These are phyloP conservation scores for Aspergillus sergii DNA, from an alignment of 2,329 filamentous ascomycete genomes.

Conservation along the genomic window DNA sequence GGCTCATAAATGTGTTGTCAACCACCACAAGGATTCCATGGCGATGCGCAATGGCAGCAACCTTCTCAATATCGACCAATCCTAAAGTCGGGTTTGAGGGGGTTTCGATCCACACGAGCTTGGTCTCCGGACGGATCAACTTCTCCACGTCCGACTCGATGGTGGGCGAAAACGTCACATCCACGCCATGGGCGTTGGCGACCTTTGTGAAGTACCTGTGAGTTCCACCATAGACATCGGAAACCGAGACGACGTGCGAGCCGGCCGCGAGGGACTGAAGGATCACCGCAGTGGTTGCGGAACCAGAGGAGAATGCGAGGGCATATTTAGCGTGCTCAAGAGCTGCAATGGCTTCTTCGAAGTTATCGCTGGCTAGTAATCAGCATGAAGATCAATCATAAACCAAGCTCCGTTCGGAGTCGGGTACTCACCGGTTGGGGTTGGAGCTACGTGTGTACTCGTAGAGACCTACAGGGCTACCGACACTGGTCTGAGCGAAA, in stretches of 20 bases:
- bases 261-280: conserved; percentile 89
- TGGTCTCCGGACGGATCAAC: conserved; percentile 85
- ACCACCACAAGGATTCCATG: conserved; percentile 95
- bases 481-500: conserved; percentile 87
- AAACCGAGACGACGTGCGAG: conserved; percentile 93
- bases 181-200: conserved; percentile 88
- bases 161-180: conserved; percentile 89
- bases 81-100: conserved; percentile 93
- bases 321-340: conserved; percentile 92
- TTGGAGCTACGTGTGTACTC: conserved; percentile 95
- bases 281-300: conserved; percentile 88
- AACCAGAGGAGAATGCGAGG: conserved; percentile 91
- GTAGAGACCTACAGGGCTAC: conserved; percentile 82
- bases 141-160: conserved; percentile 86
- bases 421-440: conserved; percentile 68
- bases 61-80: conserved; percentile 87
- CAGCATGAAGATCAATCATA: conserved; percentile 6
- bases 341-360: conserved; percentile 86
- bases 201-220: conserved; percentile 99
- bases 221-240: conserved; percentile 96
- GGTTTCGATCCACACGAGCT: conserved; percentile 95
- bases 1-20: conserved; percentile 97
- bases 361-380: conserved; percentile 67
- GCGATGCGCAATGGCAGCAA: conserved; percentile 79
- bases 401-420: background rate